A percentile compares a stretch with the other conserved stretches of the same genome.
Evolutionary conservation across 78 protist genomes (phyloP).

Genomic region (Tieghemostelium lacteum): DNA sequence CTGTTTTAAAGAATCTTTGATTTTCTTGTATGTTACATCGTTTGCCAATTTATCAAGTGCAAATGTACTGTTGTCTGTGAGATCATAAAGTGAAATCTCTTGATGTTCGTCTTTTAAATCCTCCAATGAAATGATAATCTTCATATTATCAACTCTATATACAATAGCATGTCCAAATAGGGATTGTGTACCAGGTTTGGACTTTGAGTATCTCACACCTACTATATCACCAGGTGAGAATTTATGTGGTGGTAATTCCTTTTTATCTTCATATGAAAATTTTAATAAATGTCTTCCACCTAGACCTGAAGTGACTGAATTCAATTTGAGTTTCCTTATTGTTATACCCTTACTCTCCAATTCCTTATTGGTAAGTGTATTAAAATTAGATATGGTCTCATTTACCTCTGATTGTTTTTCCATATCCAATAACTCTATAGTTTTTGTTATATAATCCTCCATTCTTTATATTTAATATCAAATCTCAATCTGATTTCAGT

Average conservation of each 20-base stretch:
- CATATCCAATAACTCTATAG: constrained; percentile 56
- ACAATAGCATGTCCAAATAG: constrained; percentile 38
- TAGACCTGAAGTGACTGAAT: constrained; percentile 48
- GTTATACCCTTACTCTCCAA: constrained; percentile 59
- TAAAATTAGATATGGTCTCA: constrained; percentile 23
- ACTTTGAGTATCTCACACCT: constrained; percentile 55
- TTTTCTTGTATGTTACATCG: constrained; percentile 84
- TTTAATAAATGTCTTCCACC: constrained; percentile 32
- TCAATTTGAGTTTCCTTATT: constrained; percentile 40
- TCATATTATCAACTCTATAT: constrained; percentile 28
- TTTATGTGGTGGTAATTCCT: constrained; percentile 39
- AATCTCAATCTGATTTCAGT: no score
- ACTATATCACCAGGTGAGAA: constrained; percentile 67
- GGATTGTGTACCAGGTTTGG: constrained; percentile 45
- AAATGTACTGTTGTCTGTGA: background rate
- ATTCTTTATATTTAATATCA: no score
- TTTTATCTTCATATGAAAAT: background rate
- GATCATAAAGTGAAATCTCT: constrained; percentile 12
- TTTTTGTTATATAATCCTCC: constrained; percentile 24
- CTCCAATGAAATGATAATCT: constrained; percentile 40
- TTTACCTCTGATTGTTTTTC: constrained; percentile 79
- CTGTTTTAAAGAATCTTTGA: constrained; percentile 42
- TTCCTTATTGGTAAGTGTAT: constrained; percentile 46
- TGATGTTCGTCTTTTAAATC: constrained; percentile 13
- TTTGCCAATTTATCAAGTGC: constrained; percentile 74